phyloP scores from a whole-genome alignment of 129 eudicot genomes.

The Calendula officinalis region DNA sequence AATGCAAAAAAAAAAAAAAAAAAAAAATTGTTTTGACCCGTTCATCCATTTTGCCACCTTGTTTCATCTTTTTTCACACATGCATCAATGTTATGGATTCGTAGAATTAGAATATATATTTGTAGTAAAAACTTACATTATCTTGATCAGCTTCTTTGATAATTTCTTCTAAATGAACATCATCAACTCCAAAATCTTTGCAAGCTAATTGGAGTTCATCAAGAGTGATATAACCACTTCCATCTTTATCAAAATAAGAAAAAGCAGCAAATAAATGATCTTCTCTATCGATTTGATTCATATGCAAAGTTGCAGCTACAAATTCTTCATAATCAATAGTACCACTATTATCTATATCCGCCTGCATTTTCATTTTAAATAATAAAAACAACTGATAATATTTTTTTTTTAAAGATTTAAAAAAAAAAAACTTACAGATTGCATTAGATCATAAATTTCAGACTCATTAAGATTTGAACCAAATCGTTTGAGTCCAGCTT shows the following conservation, averaged over 20 bases:
- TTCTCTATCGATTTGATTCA: slow-evolving; percentile 55
- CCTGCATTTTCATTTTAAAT: slow-evolving; percentile 41
- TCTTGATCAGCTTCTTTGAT: slow-evolving; percentile 58
- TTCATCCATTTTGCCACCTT: not conserved
- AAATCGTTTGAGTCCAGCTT: slow-evolving; percentile 36
- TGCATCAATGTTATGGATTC: not conserved
- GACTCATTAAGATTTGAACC: slow-evolving; percentile 36
- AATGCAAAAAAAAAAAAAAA: no score
- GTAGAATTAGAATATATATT: not conserved
- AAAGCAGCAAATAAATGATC: slow-evolving; percentile 67
- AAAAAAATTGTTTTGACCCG: not conserved
- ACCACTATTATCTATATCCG: slow-evolving; percentile 72
- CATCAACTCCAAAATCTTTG: slow-evolving; percentile 53
- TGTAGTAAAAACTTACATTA: slow-evolving; percentile 36
- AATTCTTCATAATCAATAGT: slow-evolving; percentile 71
- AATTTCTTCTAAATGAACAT: slow-evolving; percentile 48
- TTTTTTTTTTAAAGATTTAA: not conserved
- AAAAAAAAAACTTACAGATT: slow-evolving; percentile 29
- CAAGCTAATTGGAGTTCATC: slow-evolving; percentile 83
- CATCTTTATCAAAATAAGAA: slow-evolving; percentile 71
- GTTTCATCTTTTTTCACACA: not conserved
- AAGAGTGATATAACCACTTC: slow-evolving; percentile 69
- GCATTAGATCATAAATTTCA: slow-evolving; percentile 39
- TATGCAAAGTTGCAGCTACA: slow-evolving; percentile 71
- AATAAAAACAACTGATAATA: not conserved